Evolutionary conservation across 768 basidiomycete species (phyloP).

Genomic region (Amanita pallidorosea): DNA sequence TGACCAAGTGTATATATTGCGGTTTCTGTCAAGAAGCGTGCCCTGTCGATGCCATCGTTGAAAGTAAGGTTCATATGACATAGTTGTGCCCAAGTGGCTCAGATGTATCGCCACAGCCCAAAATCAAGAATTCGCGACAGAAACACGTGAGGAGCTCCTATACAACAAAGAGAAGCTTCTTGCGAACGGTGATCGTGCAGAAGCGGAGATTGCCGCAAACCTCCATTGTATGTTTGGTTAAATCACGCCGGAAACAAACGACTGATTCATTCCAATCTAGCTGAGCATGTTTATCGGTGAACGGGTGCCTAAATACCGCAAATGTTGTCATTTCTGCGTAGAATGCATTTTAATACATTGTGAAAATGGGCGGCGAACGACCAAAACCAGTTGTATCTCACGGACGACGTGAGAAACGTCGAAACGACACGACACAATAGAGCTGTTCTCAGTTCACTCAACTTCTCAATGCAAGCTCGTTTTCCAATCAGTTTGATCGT

Average conservation of each 20-base stretch:
- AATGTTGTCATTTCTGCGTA: neutral
- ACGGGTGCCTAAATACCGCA: neutral
- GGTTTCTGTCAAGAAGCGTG: constrained; percentile 99
- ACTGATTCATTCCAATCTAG: constrained; percentile 26
- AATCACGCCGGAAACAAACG: constrained; percentile 7
- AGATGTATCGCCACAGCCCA: constrained; percentile 46
- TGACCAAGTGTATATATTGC: constrained; percentile 99
- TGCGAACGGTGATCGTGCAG: constrained; percentile 90
- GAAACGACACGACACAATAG: neutral
- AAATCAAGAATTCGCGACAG: constrained; percentile 96
- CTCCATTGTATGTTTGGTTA: constrained; percentile 41
- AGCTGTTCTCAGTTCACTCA: neutral
- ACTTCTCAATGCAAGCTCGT: neutral
- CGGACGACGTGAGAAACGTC: neutral
- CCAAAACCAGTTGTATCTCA: neutral
- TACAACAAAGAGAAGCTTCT: constrained; percentile 99
- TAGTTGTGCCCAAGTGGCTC: constrained; percentile 4
- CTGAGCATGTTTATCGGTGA: constrained; percentile 83
- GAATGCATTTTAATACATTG: neutral
- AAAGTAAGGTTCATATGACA: constrained; percentile 56
- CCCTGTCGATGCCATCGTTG: constrained; percentile 98
- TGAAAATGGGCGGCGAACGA: neutral
- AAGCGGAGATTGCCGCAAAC: constrained; percentile 97
- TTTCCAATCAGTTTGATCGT: neutral
- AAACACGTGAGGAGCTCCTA: constrained; percentile 94